Percentiles rank a stretch among this genome's conserved stretches.
phyloP scores from a whole-genome alignment of 257 asterid species.

The Ophiorrhiza pumila region DNA sequence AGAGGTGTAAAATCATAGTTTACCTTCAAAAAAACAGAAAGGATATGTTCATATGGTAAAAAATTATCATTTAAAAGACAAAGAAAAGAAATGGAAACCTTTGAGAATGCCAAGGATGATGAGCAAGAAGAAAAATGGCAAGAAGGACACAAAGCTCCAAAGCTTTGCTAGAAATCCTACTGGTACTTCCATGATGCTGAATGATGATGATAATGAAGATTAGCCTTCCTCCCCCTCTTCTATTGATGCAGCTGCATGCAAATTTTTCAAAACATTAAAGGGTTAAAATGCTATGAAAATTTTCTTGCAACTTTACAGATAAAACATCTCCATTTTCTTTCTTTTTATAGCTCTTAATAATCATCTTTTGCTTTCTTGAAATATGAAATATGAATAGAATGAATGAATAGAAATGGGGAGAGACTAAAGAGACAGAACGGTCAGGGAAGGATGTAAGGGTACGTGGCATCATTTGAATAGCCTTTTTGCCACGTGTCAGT shows the following conservation, averaged over 20 bases:
- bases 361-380: background rate
- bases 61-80: background rate
- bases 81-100: conserved; percentile 33
- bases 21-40: background rate
- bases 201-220: background rate
- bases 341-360: no score
- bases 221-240: background rate
- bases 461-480: conserved; percentile 16
- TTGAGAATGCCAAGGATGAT: conserved; percentile 64
- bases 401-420: no score
- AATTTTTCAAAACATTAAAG: background rate
- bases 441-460: background rate
- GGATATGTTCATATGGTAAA: no score
- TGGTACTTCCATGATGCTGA: conserved; percentile 65
- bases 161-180: conserved; percentile 60
- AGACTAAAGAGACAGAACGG: background rate
- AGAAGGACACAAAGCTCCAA: conserved; percentile 74
- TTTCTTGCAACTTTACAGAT: background rate
- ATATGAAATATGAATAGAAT: background rate
- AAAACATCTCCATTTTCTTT: background rate
- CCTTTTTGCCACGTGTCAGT: conserved; percentile 14
- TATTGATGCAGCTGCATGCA: background rate
- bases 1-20: no score
- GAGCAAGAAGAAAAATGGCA: conserved; percentile 80
- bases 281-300: background rate